phyloP scores from a whole-genome alignment of 768 basidiomycete genomes.

The Suillus americanus region DNA sequence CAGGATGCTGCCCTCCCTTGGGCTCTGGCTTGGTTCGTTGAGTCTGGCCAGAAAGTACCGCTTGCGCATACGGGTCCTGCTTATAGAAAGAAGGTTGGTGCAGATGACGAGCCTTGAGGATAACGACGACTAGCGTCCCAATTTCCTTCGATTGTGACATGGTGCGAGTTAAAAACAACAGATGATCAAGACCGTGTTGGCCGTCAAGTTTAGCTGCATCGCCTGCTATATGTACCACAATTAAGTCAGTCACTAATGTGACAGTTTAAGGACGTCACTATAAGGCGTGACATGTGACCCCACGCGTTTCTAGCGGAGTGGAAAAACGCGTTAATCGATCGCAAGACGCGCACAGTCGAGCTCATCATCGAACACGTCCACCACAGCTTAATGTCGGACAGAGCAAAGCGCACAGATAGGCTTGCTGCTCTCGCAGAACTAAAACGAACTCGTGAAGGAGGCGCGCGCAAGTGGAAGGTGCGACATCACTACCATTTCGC shows the following conservation, averaged over 20 bases:
- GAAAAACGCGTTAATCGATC: constrained; percentile 13
- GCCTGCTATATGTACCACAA: neutral
- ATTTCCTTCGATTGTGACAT: constrained; percentile 46
- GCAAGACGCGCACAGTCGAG: constrained; percentile 17
- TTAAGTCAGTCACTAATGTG: neutral
- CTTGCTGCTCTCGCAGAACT: constrained; percentile 47
- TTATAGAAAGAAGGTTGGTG: constrained; percentile 88
- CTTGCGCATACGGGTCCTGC: constrained; percentile 83
- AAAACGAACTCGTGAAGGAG: constrained; percentile 60
- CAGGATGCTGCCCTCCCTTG: constrained; percentile 90
- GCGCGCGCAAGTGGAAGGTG: constrained; percentile 59
- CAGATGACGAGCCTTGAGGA: constrained; percentile 83
- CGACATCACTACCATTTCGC: constrained; percentile 15
- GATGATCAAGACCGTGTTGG: neutral
- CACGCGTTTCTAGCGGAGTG: constrained; percentile 18
- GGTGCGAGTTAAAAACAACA: constrained; percentile 10
- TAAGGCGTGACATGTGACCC: neutral
- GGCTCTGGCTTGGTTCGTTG: constrained; percentile 73
- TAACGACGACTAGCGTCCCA: constrained; percentile 82
- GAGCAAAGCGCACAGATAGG: constrained; percentile 36
- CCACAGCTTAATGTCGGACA: constrained; percentile 26
- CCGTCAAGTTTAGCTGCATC: neutral
- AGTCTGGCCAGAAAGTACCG: constrained; percentile 55
- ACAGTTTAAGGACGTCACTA: neutral
- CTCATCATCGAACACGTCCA: neutral